These are phyloP conservation scores for Hymenoscyphus occultus DNA, from an alignment of 2,329 filamentous ascomycete genomes.

Conservation along the genomic window DNA sequence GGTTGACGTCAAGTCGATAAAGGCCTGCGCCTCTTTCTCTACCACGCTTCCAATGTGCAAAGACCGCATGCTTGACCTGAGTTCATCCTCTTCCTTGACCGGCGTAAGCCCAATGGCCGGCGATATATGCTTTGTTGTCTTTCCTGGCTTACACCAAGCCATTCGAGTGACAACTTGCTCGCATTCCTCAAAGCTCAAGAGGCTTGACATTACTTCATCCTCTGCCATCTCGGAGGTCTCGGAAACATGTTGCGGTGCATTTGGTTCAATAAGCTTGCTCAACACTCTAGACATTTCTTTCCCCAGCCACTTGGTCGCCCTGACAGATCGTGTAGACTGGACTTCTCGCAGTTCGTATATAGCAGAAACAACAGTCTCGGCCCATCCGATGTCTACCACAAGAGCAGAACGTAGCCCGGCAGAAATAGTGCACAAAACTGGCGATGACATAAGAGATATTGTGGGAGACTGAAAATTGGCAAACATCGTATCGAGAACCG, in stretches of 20 bases:
- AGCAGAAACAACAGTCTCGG: conserved; percentile 79
- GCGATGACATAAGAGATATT: conserved; percentile 75
- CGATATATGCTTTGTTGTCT: conserved; percentile 16
- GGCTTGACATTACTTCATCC: conserved; percentile 16
- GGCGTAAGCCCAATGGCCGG: conserved; percentile 44
- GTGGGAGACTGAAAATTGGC: conserved; percentile 74
- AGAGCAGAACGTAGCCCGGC: conserved; percentile 84
- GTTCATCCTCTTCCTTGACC: conserved; percentile 57
- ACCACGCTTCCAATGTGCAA: conserved; percentile 25
- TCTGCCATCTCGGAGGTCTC: conserved; percentile 8
- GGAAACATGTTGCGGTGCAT: conserved; percentile 27
- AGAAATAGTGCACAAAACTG: conserved; percentile 70
- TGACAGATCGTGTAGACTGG: conserved; percentile 62
- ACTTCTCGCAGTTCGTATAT: conserved; percentile 91
- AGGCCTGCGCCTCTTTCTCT: conserved; percentile 31
- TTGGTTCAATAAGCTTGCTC: conserved; percentile 42
- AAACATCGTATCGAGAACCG: conserved; percentile 75
- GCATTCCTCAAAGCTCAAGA: conserved; percentile 71
- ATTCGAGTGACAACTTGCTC: conserved; percentile 75
- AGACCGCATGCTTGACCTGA: conserved; percentile 31
- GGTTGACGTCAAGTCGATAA: conserved; percentile 43
- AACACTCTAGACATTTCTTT: conserved; percentile 66
- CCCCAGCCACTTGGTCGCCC: conserved; percentile 71
- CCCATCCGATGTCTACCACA: conserved; percentile 89
- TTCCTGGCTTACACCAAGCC: conserved; percentile 64